phyloP scores from a whole-genome alignment of 2,329 filamentous ascomycete genomes.

The Aspergillaceae sp. region DNA sequence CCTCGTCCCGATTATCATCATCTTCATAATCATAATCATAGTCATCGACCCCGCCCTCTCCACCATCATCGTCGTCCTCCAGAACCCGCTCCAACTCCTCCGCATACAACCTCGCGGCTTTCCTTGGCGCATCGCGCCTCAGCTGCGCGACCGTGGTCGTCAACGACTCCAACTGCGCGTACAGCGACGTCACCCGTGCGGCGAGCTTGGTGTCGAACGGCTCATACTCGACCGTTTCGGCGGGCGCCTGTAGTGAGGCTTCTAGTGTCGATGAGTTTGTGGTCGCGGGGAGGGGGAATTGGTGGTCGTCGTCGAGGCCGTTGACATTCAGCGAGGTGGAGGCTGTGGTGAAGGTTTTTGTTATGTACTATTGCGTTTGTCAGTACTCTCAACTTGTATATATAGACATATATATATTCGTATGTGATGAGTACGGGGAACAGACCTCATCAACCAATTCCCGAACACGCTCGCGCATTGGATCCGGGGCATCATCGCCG shows the following conservation, averaged over 20 bases:
- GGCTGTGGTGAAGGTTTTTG: conserved; percentile 36
- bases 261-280: conserved; percentile 13
- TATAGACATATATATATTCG: no score
- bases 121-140: conserved; percentile 36
- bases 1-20: conserved; percentile 12
- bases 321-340: conserved; percentile 41
- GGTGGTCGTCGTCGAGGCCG: conserved; percentile 31
- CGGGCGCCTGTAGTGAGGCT: conserved; percentile 25
- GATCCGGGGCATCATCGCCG: conserved; percentile 24
- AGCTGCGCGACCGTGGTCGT: conserved; percentile 41
- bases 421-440: neutral
- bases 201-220: conserved; percentile 38
- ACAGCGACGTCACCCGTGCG: conserved; percentile 35
- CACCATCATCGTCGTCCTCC: conserved; percentile 32
- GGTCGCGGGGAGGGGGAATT: conserved; percentile 17
- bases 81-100: conserved; percentile 27
- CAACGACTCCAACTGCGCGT: conserved; percentile 40
- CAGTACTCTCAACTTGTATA: no score
- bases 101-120: conserved; percentile 33
- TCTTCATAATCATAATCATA: conserved; percentile 50
- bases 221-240: conserved; percentile 41
- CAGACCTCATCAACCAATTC: conserved; percentile 35
- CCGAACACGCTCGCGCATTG: conserved; percentile 36
- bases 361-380: conserved; percentile 28
- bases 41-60: conserved; percentile 38